Evolutionary conservation across 768 basidiomycete species (phyloP), one percentile per base, ranked within the genome.

Genomic region (Tricholoma hemisulphureum): DNA sequence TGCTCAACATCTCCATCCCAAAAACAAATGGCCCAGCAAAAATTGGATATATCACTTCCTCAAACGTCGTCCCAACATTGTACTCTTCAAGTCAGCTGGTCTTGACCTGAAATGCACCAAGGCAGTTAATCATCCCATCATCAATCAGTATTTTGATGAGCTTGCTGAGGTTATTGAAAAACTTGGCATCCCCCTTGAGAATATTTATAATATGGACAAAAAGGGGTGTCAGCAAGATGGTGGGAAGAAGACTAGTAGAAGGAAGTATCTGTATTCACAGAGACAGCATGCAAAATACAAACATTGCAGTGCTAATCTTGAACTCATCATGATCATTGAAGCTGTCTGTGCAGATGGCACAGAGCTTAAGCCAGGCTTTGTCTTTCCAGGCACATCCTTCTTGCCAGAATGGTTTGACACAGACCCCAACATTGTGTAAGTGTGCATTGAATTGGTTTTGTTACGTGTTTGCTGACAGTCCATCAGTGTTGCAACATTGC

Each of bases 301-400:
- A 57, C 67, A 62, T 54, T 58, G 57, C 6, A 72, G 69, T 57
- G 73, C 65, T n/a, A 73, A 77, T 39, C 68, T 77, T 0, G 70
- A 81, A 56, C 71, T 79, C 0, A 67, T 77, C 10, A 80, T 76
- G 1, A 63, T 80, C 24, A 66, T 80, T 48, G 75, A 79, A 56
- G 71, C 68, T 63, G 61, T 76, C 8, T n/a, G n/a, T n/a, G n/a
- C n/a, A n/a, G n/a, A n/a, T n/a, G n/a, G n/a, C n/a, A n/a, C n/a
- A n/a, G n/a, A n/a, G n/a, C n/a, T n/a, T n/a, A n/a, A n/a, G n/a
- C n/a, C n/a, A n/a, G n/a, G n/a, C n/a, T n/a, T n/a, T 73, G 68
- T 49, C 11, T 76, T 77, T 58, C 28, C 66, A 5, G 73, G 75
- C 1, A 65, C 62, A 39, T 50, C 51, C 6, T 56, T 67, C 29